phyloP scores from a whole-genome alignment of 495 filamentous ascomycete species.

The Penicillium longicatenatum region DNA sequence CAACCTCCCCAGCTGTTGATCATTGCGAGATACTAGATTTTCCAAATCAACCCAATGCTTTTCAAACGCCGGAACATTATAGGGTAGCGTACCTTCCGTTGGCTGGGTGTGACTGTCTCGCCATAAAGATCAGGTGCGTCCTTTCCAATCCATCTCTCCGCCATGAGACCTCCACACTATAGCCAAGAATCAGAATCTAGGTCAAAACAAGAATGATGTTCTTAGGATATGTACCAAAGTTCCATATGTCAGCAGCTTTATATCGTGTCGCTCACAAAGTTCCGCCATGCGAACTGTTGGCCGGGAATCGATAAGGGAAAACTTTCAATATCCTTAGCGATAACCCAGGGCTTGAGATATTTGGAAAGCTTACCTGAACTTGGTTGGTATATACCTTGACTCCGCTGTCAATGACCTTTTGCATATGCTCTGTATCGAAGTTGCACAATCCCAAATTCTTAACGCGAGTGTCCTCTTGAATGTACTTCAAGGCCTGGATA shows the following conservation, averaged over 20 bases:
- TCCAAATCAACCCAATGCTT: background rate
- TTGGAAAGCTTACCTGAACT: constrained; percentile 33
- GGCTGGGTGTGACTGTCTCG: constrained; percentile 42
- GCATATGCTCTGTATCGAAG: constrained; percentile 41
- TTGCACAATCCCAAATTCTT: constrained; percentile 43
- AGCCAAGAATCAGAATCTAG: background rate
- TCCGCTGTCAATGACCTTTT: constrained; percentile 34
- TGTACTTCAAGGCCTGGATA: constrained; percentile 34
- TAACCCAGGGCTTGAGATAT: constrained; percentile 1
- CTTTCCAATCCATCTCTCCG: constrained; percentile 39
- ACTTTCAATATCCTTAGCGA: constrained; percentile 22
- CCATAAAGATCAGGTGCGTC: constrained; percentile 38
- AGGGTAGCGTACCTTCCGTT: constrained; percentile 28
- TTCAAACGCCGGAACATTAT: background rate
- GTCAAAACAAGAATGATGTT: constrained; percentile 10
- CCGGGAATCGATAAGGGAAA: constrained; percentile 43
- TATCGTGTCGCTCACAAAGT: constrained; percentile 36
- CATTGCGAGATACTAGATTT: constrained; percentile 42
- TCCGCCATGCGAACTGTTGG: constrained; percentile 36
- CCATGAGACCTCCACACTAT: constrained; percentile 45
- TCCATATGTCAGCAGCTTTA: constrained; percentile 49
- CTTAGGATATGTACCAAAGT: constrained; percentile 25
- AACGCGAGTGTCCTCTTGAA: constrained; percentile 33
- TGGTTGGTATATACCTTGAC: constrained; percentile 41
- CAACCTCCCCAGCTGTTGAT: constrained; percentile 36